Conservation (phyloP, 2,329 filamentous ascomycete genomes). For the Amesomyces nigricolor region DNA sequence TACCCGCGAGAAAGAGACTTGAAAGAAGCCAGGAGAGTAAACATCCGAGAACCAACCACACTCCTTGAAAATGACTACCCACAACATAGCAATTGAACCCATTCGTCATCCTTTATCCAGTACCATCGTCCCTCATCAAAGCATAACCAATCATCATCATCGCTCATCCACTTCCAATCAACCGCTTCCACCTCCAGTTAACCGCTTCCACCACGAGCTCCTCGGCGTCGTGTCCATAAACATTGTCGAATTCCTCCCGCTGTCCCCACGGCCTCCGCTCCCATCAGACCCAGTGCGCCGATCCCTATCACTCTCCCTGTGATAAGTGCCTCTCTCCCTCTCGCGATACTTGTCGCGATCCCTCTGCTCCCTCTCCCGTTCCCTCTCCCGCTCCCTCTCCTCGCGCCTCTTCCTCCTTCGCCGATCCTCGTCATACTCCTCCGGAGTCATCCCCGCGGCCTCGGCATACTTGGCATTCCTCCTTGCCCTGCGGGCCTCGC, state of each 20-base stretch:
- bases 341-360: slow-evolving; percentile 6
- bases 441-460: slow-evolving; percentile 31
- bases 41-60: neutral
- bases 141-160: slow-evolving; percentile 5
- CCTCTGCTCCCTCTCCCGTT: slow-evolving; percentile 16
- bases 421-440: slow-evolving; percentile 30
- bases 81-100: too few relatives aligned
- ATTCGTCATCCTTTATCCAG: neutral
- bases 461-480: slow-evolving; percentile 42
- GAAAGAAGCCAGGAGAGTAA: neutral
- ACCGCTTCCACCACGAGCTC: slow-evolving; percentile 56
- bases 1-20: neutral
- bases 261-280: slow-evolving; percentile 27
- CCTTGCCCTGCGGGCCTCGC: slow-evolving; percentile 43
- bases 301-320: slow-evolving; percentile 11
- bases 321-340: neutral
- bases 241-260: slow-evolving; percentile 23
- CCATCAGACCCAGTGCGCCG: slow-evolving; percentile 29
- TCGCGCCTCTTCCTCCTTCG: slow-evolving; percentile 27
- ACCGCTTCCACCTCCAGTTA: slow-evolving; percentile 26
- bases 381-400: slow-evolving; percentile 27
- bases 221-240: slow-evolving; percentile 43
- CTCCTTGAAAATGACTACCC: too few relatives aligned
- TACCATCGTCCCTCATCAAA: slow-evolving; percentile 7
- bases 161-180: slow-evolving; percentile 18